Base-by-base conservation (phyloP, 768 basidiomycete species). In the Suillus subalutaceus region DNA sequence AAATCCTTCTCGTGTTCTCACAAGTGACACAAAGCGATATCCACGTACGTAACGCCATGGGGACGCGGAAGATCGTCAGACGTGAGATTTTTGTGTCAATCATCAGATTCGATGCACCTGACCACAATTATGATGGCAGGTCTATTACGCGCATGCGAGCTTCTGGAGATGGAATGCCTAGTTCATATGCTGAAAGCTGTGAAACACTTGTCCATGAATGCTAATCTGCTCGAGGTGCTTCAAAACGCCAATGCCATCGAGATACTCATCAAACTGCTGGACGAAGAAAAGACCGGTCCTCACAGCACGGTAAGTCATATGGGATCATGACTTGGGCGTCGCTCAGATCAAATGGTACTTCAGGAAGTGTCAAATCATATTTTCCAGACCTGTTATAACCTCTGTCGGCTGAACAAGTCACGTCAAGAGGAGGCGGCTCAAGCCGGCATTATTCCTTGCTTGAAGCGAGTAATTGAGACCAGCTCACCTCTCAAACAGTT, bases 291-390 rank as follows among this genome's bases (percentile, higher is more conserved):
- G 40, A 83, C 88, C 12, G 91, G 94, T 1, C 85, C 88, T 0
- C 90, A 95, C 70, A 90, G 87, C 73, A 90, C 95, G 13, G 96
- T 95, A 72, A 63, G 90, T 81, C 15, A 37, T 68, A 18, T 35
- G 32, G 23, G n/a, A 18, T 52, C 13, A 40, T 1, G 7, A 20
- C 18, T 30, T 30, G 41, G 26, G 6, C 12, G 2, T 41, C 63
- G 30, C 38, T 60, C 3, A 62, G 16, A 20, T n/a, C 62, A 62
- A 56, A 60, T 56, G 4, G 26, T 50, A 60, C 44, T 41, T 30
- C 73, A 98, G 94, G 97, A 99, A 86, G 92, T 98, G 78, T 91
- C 94, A 60, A 99, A 98, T 69, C 95, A 98, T 72, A 89, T 97
- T 66, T 96, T 99, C 85, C 96, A 97, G 78, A 95, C 96, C 3